Evolutionary conservation across 495 filamentous ascomycete genomes (phyloP).

Genomic region (Pseudotulostoma volvatum): DNA sequence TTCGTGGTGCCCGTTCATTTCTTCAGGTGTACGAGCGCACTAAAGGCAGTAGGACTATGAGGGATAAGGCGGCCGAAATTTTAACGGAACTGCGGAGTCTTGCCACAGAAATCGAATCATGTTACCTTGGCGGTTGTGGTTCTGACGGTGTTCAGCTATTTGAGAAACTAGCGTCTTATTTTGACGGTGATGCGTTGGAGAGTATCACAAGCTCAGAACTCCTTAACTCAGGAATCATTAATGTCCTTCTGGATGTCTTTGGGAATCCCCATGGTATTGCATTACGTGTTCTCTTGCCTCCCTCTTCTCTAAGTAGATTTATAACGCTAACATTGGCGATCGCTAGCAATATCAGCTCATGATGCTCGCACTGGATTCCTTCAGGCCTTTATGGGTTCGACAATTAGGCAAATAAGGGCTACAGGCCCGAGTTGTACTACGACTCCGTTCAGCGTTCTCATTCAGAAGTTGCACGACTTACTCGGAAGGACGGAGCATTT

Average conservation of each 20-base stretch:
- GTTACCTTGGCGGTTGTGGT: constrained; percentile 41
- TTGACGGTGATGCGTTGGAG: constrained; percentile 72
- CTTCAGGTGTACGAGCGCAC: constrained; percentile 67
- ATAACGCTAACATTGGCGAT: constrained; percentile 2
- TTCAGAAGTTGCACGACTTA: constrained; percentile 89
- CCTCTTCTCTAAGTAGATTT: too few relatives aligned
- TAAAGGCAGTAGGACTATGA: constrained; percentile 48
- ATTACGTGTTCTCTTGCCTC: background rate
- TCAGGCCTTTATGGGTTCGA: constrained; percentile 81
- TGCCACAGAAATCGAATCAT: constrained; percentile 50
- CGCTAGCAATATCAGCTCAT: constrained; percentile 15
- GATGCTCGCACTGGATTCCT: constrained; percentile 69
- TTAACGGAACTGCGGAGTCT: constrained; percentile 55
- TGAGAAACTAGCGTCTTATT: constrained; percentile 63
- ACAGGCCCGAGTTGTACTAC: constrained; percentile 47
- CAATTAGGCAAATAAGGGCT: constrained; percentile 41
- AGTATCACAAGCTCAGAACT: constrained; percentile 96
- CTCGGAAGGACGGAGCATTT: constrained; percentile 95
- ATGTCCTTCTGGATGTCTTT: constrained; percentile 68
- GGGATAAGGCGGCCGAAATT: constrained; percentile 60
- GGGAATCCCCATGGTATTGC: constrained; percentile 37
- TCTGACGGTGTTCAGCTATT: constrained; percentile 48
- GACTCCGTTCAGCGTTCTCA: constrained; percentile 79
- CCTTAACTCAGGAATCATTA: constrained; percentile 74
- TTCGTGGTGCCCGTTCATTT: constrained; percentile 60